These are phyloP conservation scores for Fusarium subtropicale DNA, from an alignment of 2,329 filamentous ascomycete genomes.

Conservation along the genomic window DNA sequence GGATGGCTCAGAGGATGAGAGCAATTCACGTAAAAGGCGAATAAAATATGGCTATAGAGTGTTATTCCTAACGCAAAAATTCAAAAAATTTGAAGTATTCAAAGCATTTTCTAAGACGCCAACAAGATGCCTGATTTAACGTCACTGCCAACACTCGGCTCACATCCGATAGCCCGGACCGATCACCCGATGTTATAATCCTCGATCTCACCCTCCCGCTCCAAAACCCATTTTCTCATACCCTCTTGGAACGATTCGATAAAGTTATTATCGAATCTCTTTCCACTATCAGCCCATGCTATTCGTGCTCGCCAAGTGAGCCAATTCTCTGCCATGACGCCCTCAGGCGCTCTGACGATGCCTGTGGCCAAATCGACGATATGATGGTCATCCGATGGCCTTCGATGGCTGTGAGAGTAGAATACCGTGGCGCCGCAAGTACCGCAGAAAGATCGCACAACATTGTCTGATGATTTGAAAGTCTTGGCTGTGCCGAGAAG, in stretches of 20 bases:
- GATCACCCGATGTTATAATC: conserved; percentile 46
- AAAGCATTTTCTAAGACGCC: background rate
- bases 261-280: conserved; percentile 54
- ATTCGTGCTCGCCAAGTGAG: conserved; percentile 58
- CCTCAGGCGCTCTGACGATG: conserved; percentile 58
- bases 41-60: background rate
- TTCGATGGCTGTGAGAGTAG: conserved; percentile 47
- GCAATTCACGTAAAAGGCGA: background rate
- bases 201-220: conserved; percentile 51
- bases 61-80: no score
- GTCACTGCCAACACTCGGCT: conserved; percentile 25
- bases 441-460: conserved; percentile 59
- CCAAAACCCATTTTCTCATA: conserved; percentile 53
- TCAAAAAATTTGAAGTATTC: no score
- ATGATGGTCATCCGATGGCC: conserved; percentile 47
- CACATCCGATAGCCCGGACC: conserved; percentile 33
- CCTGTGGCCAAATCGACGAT: conserved; percentile 59
- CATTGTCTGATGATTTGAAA: conserved; percentile 54
- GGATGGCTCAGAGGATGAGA: background rate
- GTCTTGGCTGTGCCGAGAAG: conserved; percentile 58
- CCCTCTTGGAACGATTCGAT: conserved; percentile 52
- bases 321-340: conserved; percentile 59
- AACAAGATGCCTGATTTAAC: conserved; percentile 11
- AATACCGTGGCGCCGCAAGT: conserved; percentile 60
- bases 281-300: conserved; percentile 51